Conservation (phyloP, 2,329 filamentous ascomycete species). For the Fragosphaeria purpurea region DNA sequence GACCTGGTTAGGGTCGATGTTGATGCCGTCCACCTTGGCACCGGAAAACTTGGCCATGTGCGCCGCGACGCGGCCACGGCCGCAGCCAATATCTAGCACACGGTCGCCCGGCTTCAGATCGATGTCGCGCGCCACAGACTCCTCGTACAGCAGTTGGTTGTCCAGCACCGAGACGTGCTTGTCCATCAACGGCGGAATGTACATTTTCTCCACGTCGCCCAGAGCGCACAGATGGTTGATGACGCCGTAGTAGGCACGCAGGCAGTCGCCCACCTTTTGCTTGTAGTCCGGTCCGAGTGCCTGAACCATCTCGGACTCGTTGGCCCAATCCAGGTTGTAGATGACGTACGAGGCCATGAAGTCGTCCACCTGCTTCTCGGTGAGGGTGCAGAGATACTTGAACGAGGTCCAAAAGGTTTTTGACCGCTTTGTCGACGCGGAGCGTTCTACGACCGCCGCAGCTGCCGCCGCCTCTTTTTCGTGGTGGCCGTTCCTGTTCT, state of each 20-base stretch:
- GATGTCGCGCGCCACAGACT: constrained; percentile 37
- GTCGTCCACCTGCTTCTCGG: constrained; percentile 40
- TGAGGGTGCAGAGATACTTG: constrained; percentile 37
- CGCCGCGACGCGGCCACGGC: constrained; percentile 41
- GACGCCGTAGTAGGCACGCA: constrained; percentile 42
- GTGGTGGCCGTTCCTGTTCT: not conserved
- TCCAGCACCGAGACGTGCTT: constrained; percentile 36
- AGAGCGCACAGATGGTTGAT: constrained; percentile 45
- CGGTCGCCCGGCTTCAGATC: constrained; percentile 33
- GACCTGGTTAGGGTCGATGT: constrained; percentile 44
- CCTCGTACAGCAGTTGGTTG: constrained; percentile 44
- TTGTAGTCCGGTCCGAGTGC: constrained; percentile 39
- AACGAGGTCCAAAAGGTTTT: constrained; percentile 41
- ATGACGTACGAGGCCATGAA: constrained; percentile 48
- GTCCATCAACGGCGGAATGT: constrained; percentile 45
- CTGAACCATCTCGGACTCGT: constrained; percentile 37
- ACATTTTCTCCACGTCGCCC: constrained; percentile 49
- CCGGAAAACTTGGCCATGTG: constrained; percentile 41
- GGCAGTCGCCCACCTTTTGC: constrained; percentile 38
- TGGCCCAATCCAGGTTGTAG: constrained; percentile 45
- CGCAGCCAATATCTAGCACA: constrained; percentile 43
- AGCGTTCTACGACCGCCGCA: constrained; percentile 26
- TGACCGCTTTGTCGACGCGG: constrained; percentile 36
- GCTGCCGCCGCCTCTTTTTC: constrained; percentile 1
- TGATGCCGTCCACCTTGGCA: constrained; percentile 38